Evolutionary conservation across 768 basidiomycete species (phyloP).

Genomic region (Galerina sulciceps): DNA sequence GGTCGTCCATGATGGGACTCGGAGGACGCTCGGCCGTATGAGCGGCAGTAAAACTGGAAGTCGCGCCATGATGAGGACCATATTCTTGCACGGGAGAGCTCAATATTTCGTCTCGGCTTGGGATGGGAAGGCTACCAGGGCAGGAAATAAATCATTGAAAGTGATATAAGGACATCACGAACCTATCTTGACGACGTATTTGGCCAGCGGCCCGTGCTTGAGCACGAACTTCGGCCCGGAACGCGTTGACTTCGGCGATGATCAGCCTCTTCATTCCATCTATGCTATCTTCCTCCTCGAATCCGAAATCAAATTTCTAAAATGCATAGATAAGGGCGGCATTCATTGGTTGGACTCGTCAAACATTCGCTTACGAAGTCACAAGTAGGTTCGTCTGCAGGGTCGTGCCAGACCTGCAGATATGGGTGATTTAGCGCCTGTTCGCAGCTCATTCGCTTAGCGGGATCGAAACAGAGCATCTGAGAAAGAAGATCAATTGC

Average conservation of each 20-base stretch:
- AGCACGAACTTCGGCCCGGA: constrained; percentile 89
- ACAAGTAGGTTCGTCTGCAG: constrained; percentile 90
- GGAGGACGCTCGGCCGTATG: constrained; percentile 43
- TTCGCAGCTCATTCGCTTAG: constrained; percentile 94
- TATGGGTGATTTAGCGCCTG: constrained; percentile 96
- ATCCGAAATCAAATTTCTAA: constrained; percentile 93
- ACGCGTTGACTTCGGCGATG: constrained; percentile 87
- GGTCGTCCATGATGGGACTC: constrained; percentile 84
- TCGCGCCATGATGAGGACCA: constrained; percentile 63
- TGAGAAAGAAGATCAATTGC: constrained; percentile 92
- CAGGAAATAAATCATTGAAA: neutral
- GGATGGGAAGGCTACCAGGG: constrained; percentile 69
- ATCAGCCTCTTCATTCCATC: constrained; percentile 98
- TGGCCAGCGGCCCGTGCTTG: constrained; percentile 77
- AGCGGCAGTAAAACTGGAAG: constrained; percentile 66
- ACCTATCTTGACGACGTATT: constrained; percentile 81
- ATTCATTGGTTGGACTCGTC: neutral
- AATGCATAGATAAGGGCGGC: neutral
- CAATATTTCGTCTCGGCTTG: constrained; percentile 80
- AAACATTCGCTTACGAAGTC: constrained; percentile 57
- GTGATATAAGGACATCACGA: constrained; percentile 17
- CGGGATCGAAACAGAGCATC: constrained; percentile 95
- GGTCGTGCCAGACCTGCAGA: constrained; percentile 96
- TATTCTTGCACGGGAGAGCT: constrained; percentile 75
- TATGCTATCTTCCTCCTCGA: constrained; percentile 95